Conservation (phyloP, 2,329 filamentous ascomycete species). For the Microthyrium microscopicum region DNA sequence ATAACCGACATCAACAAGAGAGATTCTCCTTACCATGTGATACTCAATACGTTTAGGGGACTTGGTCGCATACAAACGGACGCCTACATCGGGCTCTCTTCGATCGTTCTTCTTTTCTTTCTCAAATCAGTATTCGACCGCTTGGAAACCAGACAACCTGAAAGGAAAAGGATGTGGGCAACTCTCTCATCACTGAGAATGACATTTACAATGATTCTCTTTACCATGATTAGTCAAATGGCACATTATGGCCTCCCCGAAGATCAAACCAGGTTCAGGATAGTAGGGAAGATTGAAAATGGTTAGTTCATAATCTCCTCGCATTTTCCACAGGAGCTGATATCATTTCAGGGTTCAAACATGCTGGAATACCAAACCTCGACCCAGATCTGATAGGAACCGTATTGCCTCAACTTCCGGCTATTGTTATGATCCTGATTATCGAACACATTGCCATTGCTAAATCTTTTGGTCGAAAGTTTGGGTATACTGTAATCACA, state of each 20-base stretch:
- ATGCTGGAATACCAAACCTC: slow-evolving; percentile 52
- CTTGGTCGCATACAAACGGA: slow-evolving; percentile 54
- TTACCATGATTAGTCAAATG: slow-evolving; percentile 70
- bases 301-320: slow-evolving; percentile 26
- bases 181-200: slow-evolving; percentile 70
- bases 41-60: slow-evolving; percentile 70
- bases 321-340: not conserved
- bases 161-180: slow-evolving; percentile 54
- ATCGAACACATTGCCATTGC: slow-evolving; percentile 89
- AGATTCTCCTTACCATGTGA: slow-evolving; percentile 65
- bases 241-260: slow-evolving; percentile 30
- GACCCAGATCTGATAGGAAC: slow-evolving; percentile 43
- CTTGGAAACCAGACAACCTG: slow-evolving; percentile 47
- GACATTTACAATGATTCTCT: slow-evolving; percentile 69
- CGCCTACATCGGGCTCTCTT: slow-evolving; percentile 73
- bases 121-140: slow-evolving; percentile 28
- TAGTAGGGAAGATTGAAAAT: slow-evolving; percentile 51
- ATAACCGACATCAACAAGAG: slow-evolving; percentile 58
- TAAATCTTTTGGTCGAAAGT: slow-evolving; percentile 91
- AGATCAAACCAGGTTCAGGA: slow-evolving; percentile 41
- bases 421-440: slow-evolving; percentile 66
- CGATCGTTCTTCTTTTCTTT: slow-evolving; percentile 60
- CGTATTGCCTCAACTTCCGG: slow-evolving; percentile 55
- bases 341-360: slow-evolving; percentile 44
- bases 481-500: slow-evolving; percentile 93